Conservation (phyloP, 2,329 filamentous ascomycete genomes). For the Diaporthe sp. region DNA sequence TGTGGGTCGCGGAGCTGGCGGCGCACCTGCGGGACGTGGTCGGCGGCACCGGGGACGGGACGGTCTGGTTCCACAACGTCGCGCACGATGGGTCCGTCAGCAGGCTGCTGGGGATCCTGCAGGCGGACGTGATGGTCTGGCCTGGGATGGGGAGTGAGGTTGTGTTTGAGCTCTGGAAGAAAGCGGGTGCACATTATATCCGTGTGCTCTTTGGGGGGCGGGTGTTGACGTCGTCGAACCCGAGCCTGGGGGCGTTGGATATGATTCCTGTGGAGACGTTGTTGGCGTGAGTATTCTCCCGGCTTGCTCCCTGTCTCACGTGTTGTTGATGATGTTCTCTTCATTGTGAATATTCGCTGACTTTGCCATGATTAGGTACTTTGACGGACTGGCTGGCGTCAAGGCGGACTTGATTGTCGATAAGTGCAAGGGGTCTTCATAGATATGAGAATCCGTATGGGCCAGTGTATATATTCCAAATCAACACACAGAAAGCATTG, state of each 20-base stretch:
- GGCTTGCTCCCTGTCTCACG: too few relatives aligned
- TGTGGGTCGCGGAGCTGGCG: conserved; percentile 81
- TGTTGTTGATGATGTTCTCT: too few relatives aligned
- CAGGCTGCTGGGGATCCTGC: conserved; percentile 76
- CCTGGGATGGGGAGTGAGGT: conserved; percentile 86
- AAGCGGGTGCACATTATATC: conserved; percentile 62
- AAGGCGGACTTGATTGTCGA: conserved; percentile 57
- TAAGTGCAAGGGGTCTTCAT: conserved; percentile 37
- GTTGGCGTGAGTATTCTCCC: conserved; percentile 54
- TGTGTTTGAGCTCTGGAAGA: conserved; percentile 79
- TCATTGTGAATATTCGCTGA: not conserved
- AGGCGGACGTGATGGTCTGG: conserved; percentile 84
- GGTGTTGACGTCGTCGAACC: conserved; percentile 75
- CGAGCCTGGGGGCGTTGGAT: conserved; percentile 73
- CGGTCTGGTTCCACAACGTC: conserved; percentile 79
- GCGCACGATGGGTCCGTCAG: conserved; percentile 84
- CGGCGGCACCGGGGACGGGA: conserved; percentile 52
- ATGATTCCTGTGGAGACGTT: conserved; percentile 77
- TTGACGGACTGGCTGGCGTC: conserved; percentile 77
- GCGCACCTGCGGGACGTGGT: conserved; percentile 72
- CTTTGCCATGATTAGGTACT: conserved; percentile 59
- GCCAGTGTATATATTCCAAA: not conserved
- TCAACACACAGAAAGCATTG: not conserved
- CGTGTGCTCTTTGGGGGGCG: conserved; percentile 79
- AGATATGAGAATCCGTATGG: not conserved